A percentile compares a stretch with the other conserved stretches of the same genome.
Conservation (phyloP, 1,284 basidiomycete genomes). For the Kwoniella shivajii region DNA sequence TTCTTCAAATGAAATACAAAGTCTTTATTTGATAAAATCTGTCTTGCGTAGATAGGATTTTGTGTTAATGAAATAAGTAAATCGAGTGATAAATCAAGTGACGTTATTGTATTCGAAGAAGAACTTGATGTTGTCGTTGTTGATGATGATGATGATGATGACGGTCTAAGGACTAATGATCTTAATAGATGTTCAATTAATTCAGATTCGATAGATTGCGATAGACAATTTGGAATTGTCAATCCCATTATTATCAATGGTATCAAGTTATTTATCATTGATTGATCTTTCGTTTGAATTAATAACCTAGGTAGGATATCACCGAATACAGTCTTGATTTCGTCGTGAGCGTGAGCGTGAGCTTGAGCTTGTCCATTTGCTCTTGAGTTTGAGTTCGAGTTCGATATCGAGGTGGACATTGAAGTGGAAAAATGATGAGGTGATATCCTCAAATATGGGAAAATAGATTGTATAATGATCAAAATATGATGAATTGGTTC, state of each 20-base stretch:
- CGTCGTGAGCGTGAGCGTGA: background rate
- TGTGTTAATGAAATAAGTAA: constrained; percentile 40
- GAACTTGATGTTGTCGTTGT: constrained; percentile 34
- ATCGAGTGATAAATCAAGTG: constrained; percentile 46
- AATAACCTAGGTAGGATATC: constrained; percentile 36
- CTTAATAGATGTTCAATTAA: constrained; percentile 42
- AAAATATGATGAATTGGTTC: constrained; percentile 45
- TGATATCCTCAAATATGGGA: constrained; percentile 31
- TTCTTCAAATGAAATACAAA: constrained; percentile 39
- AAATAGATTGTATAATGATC: constrained; percentile 34
- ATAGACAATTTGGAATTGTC: constrained; percentile 28
- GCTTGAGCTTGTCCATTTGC: constrained; percentile 2
- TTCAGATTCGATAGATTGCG: constrained; percentile 23
- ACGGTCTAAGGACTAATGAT: constrained; percentile 36
- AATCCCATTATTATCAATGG: constrained; percentile 38
- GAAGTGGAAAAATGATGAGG: too few species aligned
- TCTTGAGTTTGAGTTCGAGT: too few species aligned
- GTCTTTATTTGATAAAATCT: constrained; percentile 29
- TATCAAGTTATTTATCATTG: constrained; percentile 34
- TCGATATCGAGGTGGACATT: too few species aligned
- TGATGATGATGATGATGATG: constrained; percentile 22
- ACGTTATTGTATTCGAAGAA: too few species aligned
- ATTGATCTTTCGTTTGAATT: constrained; percentile 40
- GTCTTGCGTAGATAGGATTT: constrained; percentile 25
- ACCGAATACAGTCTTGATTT: constrained; percentile 19